A percentile compares a stretch with the other conserved stretches of the same genome.
Conservation (phyloP, 2,329 filamentous ascomycete species). For the Aspergillus aculeatinus region DNA sequence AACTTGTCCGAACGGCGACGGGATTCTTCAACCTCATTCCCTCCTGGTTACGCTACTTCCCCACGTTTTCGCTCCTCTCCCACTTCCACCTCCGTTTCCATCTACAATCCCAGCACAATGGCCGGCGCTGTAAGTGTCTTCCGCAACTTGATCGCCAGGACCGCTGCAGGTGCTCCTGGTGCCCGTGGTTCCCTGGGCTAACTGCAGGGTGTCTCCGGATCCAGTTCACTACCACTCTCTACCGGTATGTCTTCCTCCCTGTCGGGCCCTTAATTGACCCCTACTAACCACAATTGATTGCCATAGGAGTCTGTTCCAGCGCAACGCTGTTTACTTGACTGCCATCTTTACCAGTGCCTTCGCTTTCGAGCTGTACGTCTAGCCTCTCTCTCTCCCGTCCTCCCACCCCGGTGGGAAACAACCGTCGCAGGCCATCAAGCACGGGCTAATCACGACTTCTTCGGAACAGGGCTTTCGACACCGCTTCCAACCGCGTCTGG, state of each 20-base stretch:
- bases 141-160: constrained; percentile 19
- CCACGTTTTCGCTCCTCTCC: constrained; percentile 19
- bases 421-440: background rate
- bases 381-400: constrained; percentile 9
- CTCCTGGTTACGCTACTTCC: constrained; percentile 15
- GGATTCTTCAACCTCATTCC: constrained; percentile 34
- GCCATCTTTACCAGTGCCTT: constrained; percentile 86
- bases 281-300: constrained; percentile 20
- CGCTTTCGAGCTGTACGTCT: constrained; percentile 83
- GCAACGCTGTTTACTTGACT: constrained; percentile 83
- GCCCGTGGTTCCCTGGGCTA: constrained; percentile 34
- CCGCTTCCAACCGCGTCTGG: constrained; percentile 80
- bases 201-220: constrained; percentile 25
- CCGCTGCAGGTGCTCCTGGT: background rate
- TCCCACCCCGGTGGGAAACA: background rate
- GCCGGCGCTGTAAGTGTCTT: constrained; percentile 51
- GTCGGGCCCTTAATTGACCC: constrained; percentile 4
- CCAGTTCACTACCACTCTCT: constrained; percentile 56
- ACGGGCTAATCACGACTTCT: constrained; percentile 20
- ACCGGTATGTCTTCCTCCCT: constrained; percentile 54
- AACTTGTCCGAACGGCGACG: constrained; percentile 16
- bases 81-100: constrained; percentile 23
- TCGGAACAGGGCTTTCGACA: constrained; percentile 72
- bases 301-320: constrained; percentile 74
- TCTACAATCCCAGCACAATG: constrained; percentile 52